phyloP scores from a whole-genome alignment of 192 early-diverging fungal genomes.

The Coemansia sp. region DNA sequence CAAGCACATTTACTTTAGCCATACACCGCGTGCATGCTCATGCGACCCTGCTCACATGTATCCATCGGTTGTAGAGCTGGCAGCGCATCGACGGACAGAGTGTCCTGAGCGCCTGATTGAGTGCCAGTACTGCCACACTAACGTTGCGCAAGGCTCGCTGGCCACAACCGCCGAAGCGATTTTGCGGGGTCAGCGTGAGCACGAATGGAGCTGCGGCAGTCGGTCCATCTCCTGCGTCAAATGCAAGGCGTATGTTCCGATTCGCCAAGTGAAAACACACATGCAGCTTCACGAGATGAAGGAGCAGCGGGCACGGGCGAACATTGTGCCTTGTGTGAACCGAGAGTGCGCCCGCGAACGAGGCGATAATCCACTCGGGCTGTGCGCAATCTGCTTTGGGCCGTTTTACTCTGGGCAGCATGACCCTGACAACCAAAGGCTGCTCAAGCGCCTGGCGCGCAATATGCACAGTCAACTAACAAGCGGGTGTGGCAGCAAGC shows the following conservation, averaged over 20 bases:
- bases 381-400: constrained; percentile 79
- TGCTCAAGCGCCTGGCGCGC: constrained; percentile 68
- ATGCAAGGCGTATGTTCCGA: constrained; percentile 67
- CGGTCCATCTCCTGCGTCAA: constrained; percentile 80
- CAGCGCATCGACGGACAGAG: constrained; percentile 63
- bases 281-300: constrained; percentile 66
- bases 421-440: constrained; percentile 74
- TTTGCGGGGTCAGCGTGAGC: constrained; percentile 62
- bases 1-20: constrained; percentile 70
- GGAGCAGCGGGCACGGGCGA: constrained; percentile 52
- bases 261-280: constrained; percentile 81
- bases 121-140: constrained; percentile 81
- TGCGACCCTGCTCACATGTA: constrained; percentile 53
- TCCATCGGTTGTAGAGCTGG: constrained; percentile 55
- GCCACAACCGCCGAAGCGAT: constrained; percentile 62
- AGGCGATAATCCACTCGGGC: constrained; percentile 57
- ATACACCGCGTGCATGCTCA: constrained; percentile 60
- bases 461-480: constrained; percentile 78
- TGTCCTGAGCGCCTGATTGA: constrained; percentile 76
- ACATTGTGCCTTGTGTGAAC: constrained; percentile 73
- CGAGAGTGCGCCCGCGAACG: constrained; percentile 64
- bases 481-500: constrained; percentile 66
- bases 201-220: constrained; percentile 84
- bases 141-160: constrained; percentile 63
- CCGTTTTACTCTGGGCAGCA: constrained; percentile 76